A percentile compares a stretch with the other conserved stretches of the same genome.
These are phyloP conservation scores for Helenozyma rhizophorensis DNA, from an alignment of 805 yeast genomes.

Conservation along the genomic window DNA sequence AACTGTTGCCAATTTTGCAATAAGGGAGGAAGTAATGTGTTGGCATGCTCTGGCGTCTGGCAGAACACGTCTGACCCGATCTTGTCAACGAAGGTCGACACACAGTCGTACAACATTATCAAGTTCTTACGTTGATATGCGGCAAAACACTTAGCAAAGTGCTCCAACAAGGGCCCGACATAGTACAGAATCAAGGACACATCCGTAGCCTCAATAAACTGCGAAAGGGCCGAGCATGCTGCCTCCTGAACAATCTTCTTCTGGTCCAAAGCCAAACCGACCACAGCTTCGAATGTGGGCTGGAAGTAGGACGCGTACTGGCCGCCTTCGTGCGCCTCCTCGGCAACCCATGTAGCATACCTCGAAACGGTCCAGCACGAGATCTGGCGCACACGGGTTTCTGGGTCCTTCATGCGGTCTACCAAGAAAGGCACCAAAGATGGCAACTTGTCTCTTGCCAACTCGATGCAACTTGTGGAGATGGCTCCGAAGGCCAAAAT, in stretches of 20 bases:
- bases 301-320: conserved; percentile 61
- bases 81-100: conserved; percentile 83
- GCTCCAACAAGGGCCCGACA: conserved; percentile 61
- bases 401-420: conserved; percentile 66
- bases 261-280: conserved; percentile 70
- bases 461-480: conserved; percentile 79
- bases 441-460: conserved; percentile 69
- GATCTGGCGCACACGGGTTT: conserved; percentile 87
- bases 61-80: conserved; percentile 53
- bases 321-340: conserved; percentile 60
- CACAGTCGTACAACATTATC: conserved; percentile 80
- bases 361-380: conserved; percentile 94
- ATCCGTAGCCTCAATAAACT: conserved; percentile 75
- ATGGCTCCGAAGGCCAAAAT: conserved; percentile 94
- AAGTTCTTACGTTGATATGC: conserved; percentile 79
- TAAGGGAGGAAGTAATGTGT: conserved; percentile 72
- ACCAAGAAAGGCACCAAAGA: conserved; percentile 80
- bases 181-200: conserved; percentile 56
- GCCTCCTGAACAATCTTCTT: conserved; percentile 95
- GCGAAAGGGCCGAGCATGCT: conserved; percentile 83
- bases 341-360: conserved; percentile 76
- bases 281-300: conserved; percentile 74
- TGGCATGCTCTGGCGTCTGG: conserved; percentile 53
- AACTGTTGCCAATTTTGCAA: conserved; percentile 75
- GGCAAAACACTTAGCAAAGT: conserved; percentile 68